A percentile compares a stretch with the other conserved stretches of the same genome.
These are phyloP conservation scores for Ustilago lituana DNA, from an alignment of 1,284 basidiomycete species.

Conservation along the genomic window DNA sequence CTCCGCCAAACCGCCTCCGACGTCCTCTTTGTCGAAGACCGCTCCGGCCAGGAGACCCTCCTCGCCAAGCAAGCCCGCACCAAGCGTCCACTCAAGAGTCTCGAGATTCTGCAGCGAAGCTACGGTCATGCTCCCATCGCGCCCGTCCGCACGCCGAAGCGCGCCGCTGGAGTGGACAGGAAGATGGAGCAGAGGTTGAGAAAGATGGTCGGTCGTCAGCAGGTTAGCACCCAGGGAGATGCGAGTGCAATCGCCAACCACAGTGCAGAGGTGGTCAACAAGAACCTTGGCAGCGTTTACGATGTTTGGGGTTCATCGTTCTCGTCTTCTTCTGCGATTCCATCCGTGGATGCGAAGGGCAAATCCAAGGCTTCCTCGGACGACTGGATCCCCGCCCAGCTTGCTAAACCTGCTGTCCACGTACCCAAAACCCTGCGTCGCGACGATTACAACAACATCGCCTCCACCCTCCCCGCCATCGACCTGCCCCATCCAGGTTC, in stretches of 20 bases:
- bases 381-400: slow-evolving; percentile 18
- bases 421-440: slow-evolving; percentile 33
- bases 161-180: slow-evolving; percentile 41
- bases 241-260: slow-evolving; percentile 13
- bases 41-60: slow-evolving; percentile 69
- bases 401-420: slow-evolving; percentile 19
- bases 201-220: slow-evolving; percentile 41
- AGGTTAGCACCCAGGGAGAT: slow-evolving; percentile 18
- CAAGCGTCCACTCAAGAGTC: slow-evolving; percentile 75
- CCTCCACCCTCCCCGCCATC: slow-evolving; percentile 72
- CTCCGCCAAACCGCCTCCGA: slow-evolving; percentile 34
- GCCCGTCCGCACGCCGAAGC: slow-evolving; percentile 71
- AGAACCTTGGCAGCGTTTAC: slow-evolving; percentile 21
- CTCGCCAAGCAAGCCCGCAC: slow-evolving; percentile 54
- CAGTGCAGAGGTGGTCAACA: slow-evolving; percentile 26
- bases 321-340: neutral
- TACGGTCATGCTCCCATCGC: slow-evolving; percentile 73
- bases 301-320: slow-evolving; percentile 35
- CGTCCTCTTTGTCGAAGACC: slow-evolving; percentile 40
- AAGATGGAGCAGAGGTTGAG: slow-evolving; percentile 45
- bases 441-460: slow-evolving; percentile 31
- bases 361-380: slow-evolving; percentile 23
- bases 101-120: slow-evolving; percentile 83
- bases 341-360: slow-evolving; percentile 21
- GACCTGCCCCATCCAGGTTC: slow-evolving; percentile 82